phyloP scores from a whole-genome alignment of 768 basidiomycete genomes.

The Boletus patriciae region DNA sequence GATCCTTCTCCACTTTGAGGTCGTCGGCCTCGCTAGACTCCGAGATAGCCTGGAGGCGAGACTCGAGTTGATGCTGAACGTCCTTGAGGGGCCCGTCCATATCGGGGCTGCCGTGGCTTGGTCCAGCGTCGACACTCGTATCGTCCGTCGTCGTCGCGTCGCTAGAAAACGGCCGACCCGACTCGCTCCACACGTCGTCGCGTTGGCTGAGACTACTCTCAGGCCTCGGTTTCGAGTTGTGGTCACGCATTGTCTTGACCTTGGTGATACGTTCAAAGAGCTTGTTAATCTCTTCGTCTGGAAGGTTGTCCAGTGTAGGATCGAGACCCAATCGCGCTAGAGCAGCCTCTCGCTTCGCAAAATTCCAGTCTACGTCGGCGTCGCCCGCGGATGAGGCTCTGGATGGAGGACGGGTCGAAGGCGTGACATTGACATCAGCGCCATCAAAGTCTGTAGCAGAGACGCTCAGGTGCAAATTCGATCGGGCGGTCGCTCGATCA shows the following conservation, averaged over 20 bases:
- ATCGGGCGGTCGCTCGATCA: slow-evolving; percentile 74
- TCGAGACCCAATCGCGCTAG: slow-evolving; percentile 83
- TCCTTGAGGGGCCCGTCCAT: slow-evolving; percentile 64
- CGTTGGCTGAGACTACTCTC: slow-evolving; percentile 86
- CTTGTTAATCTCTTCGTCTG: slow-evolving; percentile 92
- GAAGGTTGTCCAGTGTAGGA: slow-evolving; percentile 87
- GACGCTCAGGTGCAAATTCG: slow-evolving; percentile 63
- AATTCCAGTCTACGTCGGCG: slow-evolving; percentile 93
- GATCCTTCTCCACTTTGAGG: slow-evolving; percentile 85
- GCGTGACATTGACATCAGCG: slow-evolving; percentile 38
- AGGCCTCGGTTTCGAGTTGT: slow-evolving; percentile 76
- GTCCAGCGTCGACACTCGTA: slow-evolving; percentile 73
- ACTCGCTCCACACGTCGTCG: slow-evolving; percentile 89
- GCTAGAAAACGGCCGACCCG: slow-evolving; percentile 74
- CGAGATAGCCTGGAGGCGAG: slow-evolving; percentile 57
- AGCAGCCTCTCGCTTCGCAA: slow-evolving; percentile 92
- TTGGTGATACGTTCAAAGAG: slow-evolving; percentile 93
- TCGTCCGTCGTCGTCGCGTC: slow-evolving; percentile 87
- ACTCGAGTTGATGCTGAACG: slow-evolving; percentile 74
- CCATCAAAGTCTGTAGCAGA: slow-evolving; percentile 67
- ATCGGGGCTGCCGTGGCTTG: slow-evolving; percentile 63
- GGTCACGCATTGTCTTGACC: slow-evolving; percentile 84
- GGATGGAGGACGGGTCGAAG: slow-evolving; percentile 73
- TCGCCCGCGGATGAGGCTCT: slow-evolving; percentile 66
- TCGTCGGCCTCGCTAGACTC: slow-evolving; percentile 80